Evolutionary conservation across 2,329 filamentous ascomycete species (phyloP), one percentile per base, ranked within the genome.

Genomic region (Lasiodiplodia gonubiensis): DNA sequence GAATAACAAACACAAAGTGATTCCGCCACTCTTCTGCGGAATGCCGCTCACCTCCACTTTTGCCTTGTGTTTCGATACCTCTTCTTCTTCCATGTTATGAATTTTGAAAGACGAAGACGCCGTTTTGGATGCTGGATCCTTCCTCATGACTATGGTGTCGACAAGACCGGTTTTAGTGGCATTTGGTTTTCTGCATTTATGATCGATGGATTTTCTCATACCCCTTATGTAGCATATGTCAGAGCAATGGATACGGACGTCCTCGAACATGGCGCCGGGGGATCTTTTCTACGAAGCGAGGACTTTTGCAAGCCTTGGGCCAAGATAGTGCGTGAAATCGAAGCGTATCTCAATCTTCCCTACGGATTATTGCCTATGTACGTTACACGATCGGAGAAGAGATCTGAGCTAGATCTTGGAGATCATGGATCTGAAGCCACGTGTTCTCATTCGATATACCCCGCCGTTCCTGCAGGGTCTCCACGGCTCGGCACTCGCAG

Each of bases 221-320:
- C 59, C 59, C 59, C 59, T 63, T 51, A 63, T 51, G 59, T 37
- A 63, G 59, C 46, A 63, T 63, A 63, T 63, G 59, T 63, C 59
- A 63, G 59, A 63, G 42, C 42, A 63, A 63, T 63, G 27, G 42
- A 63, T 63, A 51, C 27, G 42, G 59, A 63, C 59, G 59, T 63
- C 46, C 46, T 51, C 35, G 59, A 51, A 52, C 46, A 51, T 21
- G 46, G 59, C 59, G 59, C 49, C 46, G 25, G 42, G 59, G 59
- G 27, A 37, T 35, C 33, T 33, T 55, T 55, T 51, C 51, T 37
- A 37, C 21, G n/a, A 18, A 33, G 35, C 27, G 27, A 25, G 16
- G 55, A 30, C 39, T 60, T 5, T 10, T 60, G 25, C 55, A 27
- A 30, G 25, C 55, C 46, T 35, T 33, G 18, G 27, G 59, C 18